These are phyloP conservation scores for Glonium stellatum DNA, from an alignment of 495 filamentous ascomycete species.

Conservation along the genomic window DNA sequence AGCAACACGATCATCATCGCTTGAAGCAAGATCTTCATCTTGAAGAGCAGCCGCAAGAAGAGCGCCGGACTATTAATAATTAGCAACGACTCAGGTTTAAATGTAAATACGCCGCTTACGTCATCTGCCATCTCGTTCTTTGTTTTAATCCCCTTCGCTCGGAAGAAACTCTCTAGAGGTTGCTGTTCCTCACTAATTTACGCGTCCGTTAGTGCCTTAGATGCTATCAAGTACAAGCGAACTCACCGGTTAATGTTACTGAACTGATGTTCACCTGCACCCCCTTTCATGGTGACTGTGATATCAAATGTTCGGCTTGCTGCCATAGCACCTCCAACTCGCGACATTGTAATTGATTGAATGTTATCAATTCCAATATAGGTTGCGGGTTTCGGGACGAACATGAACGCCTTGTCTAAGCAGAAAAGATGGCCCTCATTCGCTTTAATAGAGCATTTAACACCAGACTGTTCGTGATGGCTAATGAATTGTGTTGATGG, in stretches of 20 bases:
- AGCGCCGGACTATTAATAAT: constrained; percentile 43
- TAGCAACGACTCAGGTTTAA: constrained; percentile 4
- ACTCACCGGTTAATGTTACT: constrained; percentile 92
- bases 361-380: constrained; percentile 93
- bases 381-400: constrained; percentile 95
- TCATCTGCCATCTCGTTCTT: constrained; percentile 91
- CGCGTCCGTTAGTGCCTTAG: neutral
- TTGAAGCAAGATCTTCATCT: constrained; percentile 67
- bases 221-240: neutral
- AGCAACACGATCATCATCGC: constrained; percentile 68
- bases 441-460: constrained; percentile 99
- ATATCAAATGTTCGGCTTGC: constrained; percentile 97
- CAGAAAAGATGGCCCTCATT: constrained; percentile 97
- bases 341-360: constrained; percentile 83
- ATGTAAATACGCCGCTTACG: constrained; percentile 35
- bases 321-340: constrained; percentile 87
- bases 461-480: constrained; percentile 87
- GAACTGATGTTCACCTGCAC: constrained; percentile 79
- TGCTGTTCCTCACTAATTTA: constrained; percentile 75
- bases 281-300: constrained; percentile 75
- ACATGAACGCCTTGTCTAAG: constrained; percentile 97
- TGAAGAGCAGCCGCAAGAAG: constrained; percentile 75
- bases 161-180: constrained; percentile 92
- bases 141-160: constrained; percentile 81
- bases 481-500: constrained; percentile 90